phyloP scores from a whole-genome alignment of 805 yeast species.

The Ogataea corticis region DNA sequence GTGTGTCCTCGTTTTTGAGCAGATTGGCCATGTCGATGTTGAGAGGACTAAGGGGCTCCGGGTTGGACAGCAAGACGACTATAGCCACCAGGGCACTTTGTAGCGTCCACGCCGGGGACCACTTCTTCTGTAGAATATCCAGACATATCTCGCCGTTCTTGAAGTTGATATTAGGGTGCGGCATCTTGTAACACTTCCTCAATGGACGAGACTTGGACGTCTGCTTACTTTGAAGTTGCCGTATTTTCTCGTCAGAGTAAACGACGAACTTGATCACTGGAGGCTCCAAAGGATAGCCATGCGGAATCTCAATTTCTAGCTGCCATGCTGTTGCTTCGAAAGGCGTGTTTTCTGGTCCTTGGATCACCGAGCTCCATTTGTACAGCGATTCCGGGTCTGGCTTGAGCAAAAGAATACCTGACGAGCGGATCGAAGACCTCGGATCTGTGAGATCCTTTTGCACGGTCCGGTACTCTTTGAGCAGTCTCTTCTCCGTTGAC shows the following conservation, averaged over 20 bases:
- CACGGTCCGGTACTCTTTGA: slow-evolving; percentile 37
- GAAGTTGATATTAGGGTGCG: slow-evolving; percentile 52
- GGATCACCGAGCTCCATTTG: slow-evolving; percentile 51
- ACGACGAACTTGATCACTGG: slow-evolving; percentile 51
- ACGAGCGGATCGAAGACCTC: slow-evolving; percentile 22
- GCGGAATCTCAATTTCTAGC: slow-evolving; percentile 45
- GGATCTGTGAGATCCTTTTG: slow-evolving; percentile 30
- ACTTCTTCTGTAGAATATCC: slow-evolving; percentile 56
- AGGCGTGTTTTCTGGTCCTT: slow-evolving; percentile 54
- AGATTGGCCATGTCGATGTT: slow-evolving; percentile 70
- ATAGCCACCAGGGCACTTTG: slow-evolving; percentile 57
- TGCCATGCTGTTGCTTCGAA: slow-evolving; percentile 56
- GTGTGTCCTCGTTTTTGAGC: slow-evolving; percentile 46
- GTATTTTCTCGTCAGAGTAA: slow-evolving; percentile 12
- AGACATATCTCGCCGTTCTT: slow-evolving; percentile 70
- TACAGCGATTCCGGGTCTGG: slow-evolving; percentile 46
- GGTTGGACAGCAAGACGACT: slow-evolving; percentile 55
- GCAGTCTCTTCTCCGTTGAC: slow-evolving; percentile 35
- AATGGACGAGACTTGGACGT: background rate
- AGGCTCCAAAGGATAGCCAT: slow-evolving; percentile 57
- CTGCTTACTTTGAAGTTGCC: slow-evolving; percentile 3
- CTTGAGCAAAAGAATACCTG: slow-evolving; percentile 40
- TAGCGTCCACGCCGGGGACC: slow-evolving; percentile 79
- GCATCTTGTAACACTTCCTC: slow-evolving; percentile 31
- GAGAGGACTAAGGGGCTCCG: slow-evolving; percentile 72